phyloP scores from a whole-genome alignment of 257 asterid genomes.

The Datura wrightii region DNA sequence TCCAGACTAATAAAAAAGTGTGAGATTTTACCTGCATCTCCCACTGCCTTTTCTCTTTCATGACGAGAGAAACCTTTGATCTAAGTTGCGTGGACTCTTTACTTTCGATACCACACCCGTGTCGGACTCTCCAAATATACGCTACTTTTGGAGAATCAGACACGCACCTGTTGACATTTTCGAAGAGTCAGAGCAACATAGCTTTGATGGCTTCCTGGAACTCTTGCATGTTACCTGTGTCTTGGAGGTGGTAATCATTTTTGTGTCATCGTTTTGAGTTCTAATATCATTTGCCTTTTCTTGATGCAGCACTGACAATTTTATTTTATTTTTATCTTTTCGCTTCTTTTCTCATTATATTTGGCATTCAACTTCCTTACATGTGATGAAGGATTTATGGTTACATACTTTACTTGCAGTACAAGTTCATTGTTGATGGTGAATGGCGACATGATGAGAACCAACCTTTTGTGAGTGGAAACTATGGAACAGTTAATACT shows the following conservation, averaged over 20 bases:
- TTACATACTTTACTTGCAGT: conserved; percentile 60
- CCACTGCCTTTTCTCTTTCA: neutral
- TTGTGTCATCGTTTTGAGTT: conserved; percentile 19
- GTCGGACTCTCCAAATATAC: too few relatives aligned
- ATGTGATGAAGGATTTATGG: conserved; percentile 1
- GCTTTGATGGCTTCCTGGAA: neutral
- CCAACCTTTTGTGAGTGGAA: conserved; percentile 72
- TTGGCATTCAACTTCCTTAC: neutral
- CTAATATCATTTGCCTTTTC: conserved; percentile 13
- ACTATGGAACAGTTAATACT: conserved; percentile 80
- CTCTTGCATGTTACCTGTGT: conserved; percentile 14
- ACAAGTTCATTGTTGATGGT: conserved; percentile 94
- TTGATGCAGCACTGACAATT: conserved; percentile 15
- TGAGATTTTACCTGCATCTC: neutral
- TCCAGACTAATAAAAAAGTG: neutral
- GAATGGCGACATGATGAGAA: conserved; percentile 95
- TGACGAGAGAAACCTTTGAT: neutral
- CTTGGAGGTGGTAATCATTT: conserved; percentile 5
- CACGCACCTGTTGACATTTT: too few relatives aligned
- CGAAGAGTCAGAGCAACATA: too few relatives aligned
- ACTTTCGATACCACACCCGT: too few relatives aligned
- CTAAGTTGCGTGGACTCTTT: too few relatives aligned
- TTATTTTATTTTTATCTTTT: neutral
- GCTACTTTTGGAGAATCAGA: too few relatives aligned
- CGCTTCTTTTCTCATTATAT: neutral